phyloP scores from a whole-genome alignment of 2,329 filamentous ascomycete species.

The Cephalotrichum gorgonifer region DNA sequence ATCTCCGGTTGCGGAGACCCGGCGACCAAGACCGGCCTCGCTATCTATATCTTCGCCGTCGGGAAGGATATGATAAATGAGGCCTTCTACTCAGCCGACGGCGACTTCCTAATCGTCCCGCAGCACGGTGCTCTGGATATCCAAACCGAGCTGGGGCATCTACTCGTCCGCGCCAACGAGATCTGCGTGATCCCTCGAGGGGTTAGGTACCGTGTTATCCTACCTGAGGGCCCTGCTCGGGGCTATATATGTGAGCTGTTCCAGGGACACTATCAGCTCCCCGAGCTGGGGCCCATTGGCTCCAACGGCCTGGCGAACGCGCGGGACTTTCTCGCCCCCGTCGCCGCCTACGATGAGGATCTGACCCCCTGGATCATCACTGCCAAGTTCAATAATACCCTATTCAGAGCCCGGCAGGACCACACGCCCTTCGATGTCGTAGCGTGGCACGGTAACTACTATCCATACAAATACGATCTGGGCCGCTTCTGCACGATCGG shows the following conservation, averaged over 20 bases:
- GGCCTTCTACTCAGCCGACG: constrained; percentile 72
- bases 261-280: constrained; percentile 55
- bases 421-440: constrained; percentile 73
- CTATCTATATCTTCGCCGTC: constrained; percentile 66
- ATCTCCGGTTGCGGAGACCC: constrained; percentile 70
- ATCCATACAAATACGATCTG: constrained; percentile 74
- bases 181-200: constrained; percentile 62
- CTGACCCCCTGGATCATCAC: constrained; percentile 26
- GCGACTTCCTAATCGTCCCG: constrained; percentile 63
- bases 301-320: constrained; percentile 58
- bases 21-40: constrained; percentile 62
- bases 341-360: constrained; percentile 51
- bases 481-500: constrained; percentile 68
- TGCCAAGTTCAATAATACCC: constrained; percentile 55
- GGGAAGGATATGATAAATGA: constrained; percentile 61
- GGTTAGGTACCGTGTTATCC: constrained; percentile 55
- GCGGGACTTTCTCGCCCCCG: constrained; percentile 60
- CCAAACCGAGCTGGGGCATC: constrained; percentile 58
- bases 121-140: constrained; percentile 63
- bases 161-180: constrained; percentile 61
- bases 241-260: constrained; percentile 65
- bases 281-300: constrained; percentile 58
- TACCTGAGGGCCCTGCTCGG: constrained; percentile 46
- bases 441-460: constrained; percentile 72
- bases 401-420: constrained; percentile 54